Base-by-base conservation (phyloP, 2,329 filamentous ascomycete species). In the Pseudocercospora ulei region DNA sequence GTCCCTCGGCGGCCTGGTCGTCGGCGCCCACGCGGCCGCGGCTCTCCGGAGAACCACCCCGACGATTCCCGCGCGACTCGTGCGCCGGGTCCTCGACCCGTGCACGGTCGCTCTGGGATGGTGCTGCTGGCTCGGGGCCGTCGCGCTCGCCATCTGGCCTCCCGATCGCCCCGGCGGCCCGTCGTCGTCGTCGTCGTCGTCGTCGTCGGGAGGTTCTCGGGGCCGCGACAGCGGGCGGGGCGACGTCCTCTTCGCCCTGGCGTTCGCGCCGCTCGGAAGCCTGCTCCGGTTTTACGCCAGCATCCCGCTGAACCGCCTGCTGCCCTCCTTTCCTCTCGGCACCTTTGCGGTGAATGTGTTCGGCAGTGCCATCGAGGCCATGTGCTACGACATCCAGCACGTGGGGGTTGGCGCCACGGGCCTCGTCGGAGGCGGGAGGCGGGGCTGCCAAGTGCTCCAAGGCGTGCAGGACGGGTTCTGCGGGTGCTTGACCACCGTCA, bases 321-420 rank as follows among this genome's bases (percentile, higher is more conserved):
- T 76, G 0, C 60, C 75, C 0, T 64, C 70, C 0, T 95, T 95
- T 50, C 88, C 88, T 0, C 60, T 95, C 0, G 88, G 88, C 2
- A 96, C 88, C 0, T 94, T 95, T 53, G 63, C 66, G 0, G 84
- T 81, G 17, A 96, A 96, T 54, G 67, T 92, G 3, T 58, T 80
- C 8, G 88, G 87, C 3, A 86, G 83, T 0, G 71, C 71, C 0
- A 61, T 94, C 9, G 60, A 92, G 34, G 86, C 75, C 8, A 78
- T 85, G 70, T 73, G 76, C 18, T 93, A 75, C 66, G 82, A 92
- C 55, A 64, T 94, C 35, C 82, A 85, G 48, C 85, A 84, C 54
- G 66, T 74, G 1, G 41, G 54, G 4, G 39, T 62, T 6, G 53
- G 50, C 8, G 33, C 69, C 1, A 48, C 35, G 49, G 43, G 66